Evolutionary conservation across 257 asterid species (phyloP), one percentile per base, ranked within the genome.

Genomic region (Misopates orontium): DNA sequence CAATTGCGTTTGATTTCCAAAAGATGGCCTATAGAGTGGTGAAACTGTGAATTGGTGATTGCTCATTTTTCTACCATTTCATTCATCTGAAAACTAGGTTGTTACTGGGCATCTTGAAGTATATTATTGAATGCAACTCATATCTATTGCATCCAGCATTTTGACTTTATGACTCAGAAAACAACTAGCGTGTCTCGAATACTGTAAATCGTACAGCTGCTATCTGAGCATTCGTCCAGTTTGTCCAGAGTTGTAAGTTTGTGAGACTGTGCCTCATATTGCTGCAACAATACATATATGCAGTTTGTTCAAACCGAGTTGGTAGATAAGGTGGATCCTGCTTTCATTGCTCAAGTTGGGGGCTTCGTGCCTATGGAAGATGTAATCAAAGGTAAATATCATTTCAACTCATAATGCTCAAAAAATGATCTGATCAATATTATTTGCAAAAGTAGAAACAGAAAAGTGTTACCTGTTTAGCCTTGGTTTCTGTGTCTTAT

Each of bases 291-390:
- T 28, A 2, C 7, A 28, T 36, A 54, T 70, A 60, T 51, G 81
- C 92, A 93, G 99, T 93, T 81, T 80, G 90, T 93, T 72, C 80
- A 76, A 72, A 93, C 97, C 54, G 97, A 86, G 45, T 39, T 93
- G 90, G 81, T 88, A 28, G 19, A 67, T 56, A 72, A 61, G 84
- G 55, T 86, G 75, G 74, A 67, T 76, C 71, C 82, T 41, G 76
- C 74, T 56, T 61, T 74, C 62, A 71, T 93, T 64, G 74, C 65
- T 25, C 28, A 20, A 42, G 12, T 63, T 1, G 99, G 97, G 50
- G 99, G 99, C 41, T 87, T 77, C 75, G 0, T 93, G 72, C 87
- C 95, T 22, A 87, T 93, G 97, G 92, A 90, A 66, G 71, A 76
- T 87, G 85, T 86, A 20, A 76, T 93, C 66, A 77, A 86, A 90